These are phyloP conservation scores for Diaporthe citri DNA, from an alignment of 2,329 filamentous ascomycete genomes.

Conservation along the genomic window DNA sequence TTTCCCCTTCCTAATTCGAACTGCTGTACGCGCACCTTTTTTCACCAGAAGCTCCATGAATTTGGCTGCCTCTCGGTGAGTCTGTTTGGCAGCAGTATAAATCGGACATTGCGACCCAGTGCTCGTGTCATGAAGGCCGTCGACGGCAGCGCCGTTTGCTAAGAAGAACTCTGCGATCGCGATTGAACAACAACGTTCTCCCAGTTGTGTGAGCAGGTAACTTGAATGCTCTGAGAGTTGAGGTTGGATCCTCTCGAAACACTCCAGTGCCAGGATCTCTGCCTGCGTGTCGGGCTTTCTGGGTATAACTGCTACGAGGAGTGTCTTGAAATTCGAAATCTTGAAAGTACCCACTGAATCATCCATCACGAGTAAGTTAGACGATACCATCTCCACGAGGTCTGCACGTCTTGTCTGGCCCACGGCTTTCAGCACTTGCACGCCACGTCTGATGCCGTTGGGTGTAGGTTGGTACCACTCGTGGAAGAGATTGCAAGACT, in stretches of 20 bases:
- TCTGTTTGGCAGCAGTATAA: background rate
- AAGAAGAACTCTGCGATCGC: background rate
- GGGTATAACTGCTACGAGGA: background rate
- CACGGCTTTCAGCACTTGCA: background rate
- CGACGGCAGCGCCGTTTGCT: background rate
- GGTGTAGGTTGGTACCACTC: rapidly evolving
- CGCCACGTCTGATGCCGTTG: no score
- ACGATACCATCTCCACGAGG: background rate
- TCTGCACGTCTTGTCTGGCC: background rate
- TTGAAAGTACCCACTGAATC: no score
- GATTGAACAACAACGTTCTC: background rate
- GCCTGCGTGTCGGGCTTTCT: background rate
- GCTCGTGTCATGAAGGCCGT: no score
- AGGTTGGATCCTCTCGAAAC: background rate
- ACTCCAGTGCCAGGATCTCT: background rate
- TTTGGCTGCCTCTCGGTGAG: background rate
- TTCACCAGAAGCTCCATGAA: background rate
- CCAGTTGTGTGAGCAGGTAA: background rate
- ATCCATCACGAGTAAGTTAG: background rate
- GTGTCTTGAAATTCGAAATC: no score
- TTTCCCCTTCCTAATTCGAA: no score
- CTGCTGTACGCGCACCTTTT: background rate
- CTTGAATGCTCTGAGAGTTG: no score
- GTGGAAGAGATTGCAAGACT: background rate
- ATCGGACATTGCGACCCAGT: no score